A percentile compares a stretch with the other conserved stretches of the same genome.
These are phyloP conservation scores for Zanthoxylum bungeanum DNA, from an alignment of 345 rosid species.

Conservation along the genomic window DNA sequence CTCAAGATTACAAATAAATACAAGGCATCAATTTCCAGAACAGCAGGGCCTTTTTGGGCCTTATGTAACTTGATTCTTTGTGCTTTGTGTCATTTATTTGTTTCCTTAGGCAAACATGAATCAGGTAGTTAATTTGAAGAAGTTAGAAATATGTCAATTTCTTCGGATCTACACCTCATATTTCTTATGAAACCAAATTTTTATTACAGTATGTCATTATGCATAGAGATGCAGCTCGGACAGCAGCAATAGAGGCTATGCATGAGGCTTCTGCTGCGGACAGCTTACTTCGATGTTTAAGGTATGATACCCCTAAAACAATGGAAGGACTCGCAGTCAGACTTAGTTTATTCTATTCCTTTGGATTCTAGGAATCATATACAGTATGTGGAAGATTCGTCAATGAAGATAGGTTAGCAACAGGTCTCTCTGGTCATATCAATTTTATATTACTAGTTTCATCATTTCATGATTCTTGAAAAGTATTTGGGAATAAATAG, in stretches of 20 bases:
- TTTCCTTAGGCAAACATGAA: not conserved
- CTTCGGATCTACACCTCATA: not conserved
- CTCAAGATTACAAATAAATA: too few relatives aligned
- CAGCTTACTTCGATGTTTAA: conserved; percentile 83
- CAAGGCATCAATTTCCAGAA: too few relatives aligned
- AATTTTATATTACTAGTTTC: too few relatives aligned
- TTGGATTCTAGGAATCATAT: not conserved
- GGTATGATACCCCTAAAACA: conserved; percentile 38
- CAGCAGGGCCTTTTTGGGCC: too few relatives aligned
- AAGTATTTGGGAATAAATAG: too few relatives aligned
- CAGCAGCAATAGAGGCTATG: conserved; percentile 81
- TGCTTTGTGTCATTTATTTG: not conserved
- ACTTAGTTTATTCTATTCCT: not conserved
- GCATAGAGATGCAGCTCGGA: conserved; percentile 86
- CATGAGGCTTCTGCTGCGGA: conserved; percentile 96
- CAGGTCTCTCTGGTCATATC: too few relatives aligned
- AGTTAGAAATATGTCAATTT: not conserved
- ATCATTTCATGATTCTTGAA: too few relatives aligned
- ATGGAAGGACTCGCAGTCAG: too few relatives aligned
- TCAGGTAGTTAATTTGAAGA: not conserved
- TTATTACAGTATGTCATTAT: conserved; percentile 74
- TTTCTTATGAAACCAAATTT: conserved; percentile 2
- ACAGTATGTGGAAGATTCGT: too few relatives aligned
- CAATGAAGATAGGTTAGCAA: too few relatives aligned
- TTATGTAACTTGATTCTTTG: not conserved